Base-by-base conservation (phyloP, 371 early-diverging fungal species). In the Saksenaea vasiformis region DNA sequence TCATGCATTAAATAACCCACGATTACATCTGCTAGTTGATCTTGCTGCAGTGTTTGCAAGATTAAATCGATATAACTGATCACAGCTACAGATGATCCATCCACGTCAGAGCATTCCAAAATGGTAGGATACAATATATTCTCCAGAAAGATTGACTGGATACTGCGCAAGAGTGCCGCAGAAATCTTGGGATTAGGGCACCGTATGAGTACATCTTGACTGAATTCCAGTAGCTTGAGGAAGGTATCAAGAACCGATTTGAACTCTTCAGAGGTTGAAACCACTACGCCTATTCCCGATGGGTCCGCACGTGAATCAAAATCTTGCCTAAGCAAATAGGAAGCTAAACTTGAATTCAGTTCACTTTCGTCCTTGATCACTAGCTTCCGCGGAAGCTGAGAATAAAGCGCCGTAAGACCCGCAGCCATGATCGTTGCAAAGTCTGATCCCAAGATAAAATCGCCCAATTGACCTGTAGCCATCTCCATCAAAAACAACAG, bases 61-160 rank as follows among this genome's bases (percentile, higher is more conserved):
- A 96, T 92, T 58, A 90, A 70, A 58, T 92, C 92, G 39, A 97
- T 84, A 65, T 98, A 98, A 61, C 88, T 91, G 61, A 98, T 88
- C 1, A 92, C 90, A 0, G 96, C 92, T 0, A 95, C 93, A 1
- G 95, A 90, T 54, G 94, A 93, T 0, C 96, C 96, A 69, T 98
- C 96, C 14, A 86, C 86, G 70, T 98, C 98, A 0, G 93, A 92
- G 66, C 93, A 91, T 61, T 93, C 93, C 28, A 90, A 71, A 58
- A 96, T 82, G 28, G 93, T 90, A 7, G 96, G 93, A 57, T 92
- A 91, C 37, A 98, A 72, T 44, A 95, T 93, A 41, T 90, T 90
- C 61, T 91, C 91, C 54, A 98, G 75, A 72, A 96, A 95, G 17
- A 89, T 86, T 15, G 82, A 70, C 38, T 90, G 87, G 65, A 96